Evolutionary conservation across 225 moss, liverwort and hornwort genomes (phyloP), one percentile per base, ranked within the genome.

Genomic region (Takakia lepidozioides): DNA sequence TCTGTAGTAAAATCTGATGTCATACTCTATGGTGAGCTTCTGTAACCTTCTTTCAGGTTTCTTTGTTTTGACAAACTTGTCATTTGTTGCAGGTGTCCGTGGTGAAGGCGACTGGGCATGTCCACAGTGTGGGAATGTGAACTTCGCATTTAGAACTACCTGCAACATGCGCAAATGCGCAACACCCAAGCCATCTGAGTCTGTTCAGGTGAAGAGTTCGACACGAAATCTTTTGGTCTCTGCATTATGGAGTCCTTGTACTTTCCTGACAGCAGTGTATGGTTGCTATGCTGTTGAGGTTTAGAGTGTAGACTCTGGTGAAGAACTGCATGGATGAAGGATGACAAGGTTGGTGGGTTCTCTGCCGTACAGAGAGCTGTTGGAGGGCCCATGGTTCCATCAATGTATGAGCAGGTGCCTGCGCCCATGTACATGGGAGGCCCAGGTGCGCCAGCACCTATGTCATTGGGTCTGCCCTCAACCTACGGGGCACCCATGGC

Each of bases 31-130:
- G 14, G 17, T 41, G 17, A 13, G 32, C 11, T 5, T 34, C 32
- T 34, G 11, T 34, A 5, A 5, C 32, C 5, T n/a, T n/a, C n/a
- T n/a, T n/a, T n/a, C n/a, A n/a, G n/a, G n/a, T n/a, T n/a, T n/a
- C n/a, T n/a, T 25, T 25, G 9, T 25, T 23, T 54, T 23, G 44
- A 23, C 73, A 79, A 73, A 79, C 57, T 69, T 22, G 25, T 46
- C 14, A 13, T 13, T 17, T 10, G 27, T 18, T 10, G n/a, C 84
- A 62, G 82, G 81, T 49, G 78, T 72, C 17, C 85, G 98, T 30
- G 91, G 91, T 16, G 98, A 91, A 79, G 91, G 98, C 58, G 98
- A 99, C 65, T 99, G 98, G 98, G 88, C 98, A 62, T 99, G 98
- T 59, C 91, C 98, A 57, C 87, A 85, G 52, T 99, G 98, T 63